Base-by-base conservation (phyloP, 2,329 filamentous ascomycete genomes). In the Elsinoe batatas region DNA sequence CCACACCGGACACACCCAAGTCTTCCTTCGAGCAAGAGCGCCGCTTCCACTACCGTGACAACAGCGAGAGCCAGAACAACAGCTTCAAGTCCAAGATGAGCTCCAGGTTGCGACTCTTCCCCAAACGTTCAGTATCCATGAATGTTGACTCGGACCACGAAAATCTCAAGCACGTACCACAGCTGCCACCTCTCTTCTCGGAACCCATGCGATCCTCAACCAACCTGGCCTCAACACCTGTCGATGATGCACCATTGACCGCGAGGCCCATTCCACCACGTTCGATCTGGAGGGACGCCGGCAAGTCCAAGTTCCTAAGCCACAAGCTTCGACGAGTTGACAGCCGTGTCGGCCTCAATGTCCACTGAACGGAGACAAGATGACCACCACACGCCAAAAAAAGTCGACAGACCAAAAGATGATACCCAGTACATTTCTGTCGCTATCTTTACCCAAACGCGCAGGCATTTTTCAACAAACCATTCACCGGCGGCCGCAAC, bases 211-310 rank as follows among this genome's bases (percentile, higher is more conserved):
- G 53, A 33, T 40, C 38, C 11, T 46, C 40, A 18, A 55, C 53
- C 26, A 37, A 37, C 15, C 22, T 44, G 17, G 32, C 30, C n/a
- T 47, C 53, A 17, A 32, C 53, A 33, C 32, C 53, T 10, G 15
- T 42, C 8, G 40, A 55, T 10, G 13, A 32, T 10, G 37, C 46
- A 18, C 40, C 40, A 26, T n/a, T 55, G 17, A 47, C 42, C 11
- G 40, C 53, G 15, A 46, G 26, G 20, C 42, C 32, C 40, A 35
- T 55, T 10, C 53, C 53, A 8, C 33, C 38, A 6, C 53, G 53
- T n/a, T 55, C 53, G 8, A 37, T 55, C 37, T 55, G 53, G 53
- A 33, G 53, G 30, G 53, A 55, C 26, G 53, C 53, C 15, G 53
- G 53, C 42, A 55, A 44, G 30, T 44, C 53, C 20, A 42, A 44